Percentiles rank a stretch among this genome's conserved stretches.
Evolutionary conservation across 805 yeast species (phyloP).

Genomic region (Spathaspora sp.): DNA sequence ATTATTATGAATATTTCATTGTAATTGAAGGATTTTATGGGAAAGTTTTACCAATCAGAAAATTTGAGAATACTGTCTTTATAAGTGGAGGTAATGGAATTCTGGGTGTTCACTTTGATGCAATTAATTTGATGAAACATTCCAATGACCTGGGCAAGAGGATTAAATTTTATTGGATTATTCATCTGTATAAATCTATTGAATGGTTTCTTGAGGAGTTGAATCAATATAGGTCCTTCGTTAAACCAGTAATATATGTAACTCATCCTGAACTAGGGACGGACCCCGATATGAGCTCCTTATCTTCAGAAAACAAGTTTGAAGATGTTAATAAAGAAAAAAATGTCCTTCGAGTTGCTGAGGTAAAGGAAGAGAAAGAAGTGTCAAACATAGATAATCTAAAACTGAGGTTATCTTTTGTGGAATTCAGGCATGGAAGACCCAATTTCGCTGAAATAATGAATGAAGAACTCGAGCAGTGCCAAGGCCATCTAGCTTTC

Average conservation of each 20-base stretch:
- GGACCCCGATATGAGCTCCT: background rate
- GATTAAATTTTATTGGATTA: slow-evolving; percentile 35
- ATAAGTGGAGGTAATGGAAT: slow-evolving; percentile 41
- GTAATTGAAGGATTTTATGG: slow-evolving; percentile 41
- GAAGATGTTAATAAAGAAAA: too few species aligned
- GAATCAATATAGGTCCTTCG: slow-evolving; percentile 24
- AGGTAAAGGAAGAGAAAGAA: too few species aligned
- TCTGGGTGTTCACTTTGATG: slow-evolving; percentile 35
- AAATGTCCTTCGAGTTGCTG: too few species aligned
- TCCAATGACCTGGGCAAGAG: slow-evolving; percentile 5
- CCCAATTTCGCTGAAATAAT: slow-evolving; percentile 42
- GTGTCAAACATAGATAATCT: background rate
- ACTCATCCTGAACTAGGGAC: slow-evolving; percentile 26
- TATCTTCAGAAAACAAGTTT: too few species aligned
- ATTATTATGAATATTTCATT: slow-evolving; percentile 23
- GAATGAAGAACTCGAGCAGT: slow-evolving; percentile 27
- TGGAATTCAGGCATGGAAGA: slow-evolving; percentile 43
- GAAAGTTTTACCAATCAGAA: slow-evolving; percentile 24
- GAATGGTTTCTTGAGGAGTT: slow-evolving; percentile 40
- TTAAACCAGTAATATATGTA: slow-evolving; percentile 40
- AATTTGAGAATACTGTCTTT: slow-evolving; percentile 25
- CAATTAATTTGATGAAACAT: slow-evolving; percentile 20
- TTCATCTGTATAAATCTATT: slow-evolving; percentile 36
- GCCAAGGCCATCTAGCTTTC: slow-evolving; percentile 46
- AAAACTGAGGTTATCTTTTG: slow-evolving; percentile 10